A percentile compares a stretch with the other conserved stretches of the same genome.
phyloP scores from a whole-genome alignment of 1,284 basidiomycete species.

The Leccinum laetum region DNA sequence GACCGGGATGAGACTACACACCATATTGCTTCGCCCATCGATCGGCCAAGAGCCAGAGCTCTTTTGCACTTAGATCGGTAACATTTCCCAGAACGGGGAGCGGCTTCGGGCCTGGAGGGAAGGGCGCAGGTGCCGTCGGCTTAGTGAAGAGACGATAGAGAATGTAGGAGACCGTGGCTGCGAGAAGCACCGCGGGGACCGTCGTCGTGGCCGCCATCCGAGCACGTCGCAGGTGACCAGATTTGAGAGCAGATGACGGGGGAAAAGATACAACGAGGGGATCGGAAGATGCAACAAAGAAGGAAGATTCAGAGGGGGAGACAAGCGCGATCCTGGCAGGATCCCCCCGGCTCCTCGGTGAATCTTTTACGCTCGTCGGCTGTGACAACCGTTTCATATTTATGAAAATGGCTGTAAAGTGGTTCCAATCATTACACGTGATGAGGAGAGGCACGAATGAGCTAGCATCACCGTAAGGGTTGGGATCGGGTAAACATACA shows the following conservation, averaged over 20 bases:
- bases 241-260: neutral
- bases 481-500: neutral
- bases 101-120: constrained; percentile 51
- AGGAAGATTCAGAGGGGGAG: constrained; percentile 19
- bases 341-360: neutral
- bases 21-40: too few relatives aligned
- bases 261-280: neutral
- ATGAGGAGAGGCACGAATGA: neutral
- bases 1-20: too few relatives aligned
- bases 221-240: constrained; percentile 9
- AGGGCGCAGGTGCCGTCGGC: constrained; percentile 16
- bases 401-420: too few relatives aligned
- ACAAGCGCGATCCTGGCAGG: neutral
- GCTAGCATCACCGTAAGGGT: neutral
- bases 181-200: too few relatives aligned
- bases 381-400: too few relatives aligned
- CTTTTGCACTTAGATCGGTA: too few relatives aligned
- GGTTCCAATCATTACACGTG: neutral
- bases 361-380: neutral
- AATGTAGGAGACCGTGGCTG: constrained; percentile 15
- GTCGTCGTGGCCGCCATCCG: constrained; percentile 21
- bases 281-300: constrained; percentile 22
- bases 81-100: too few relatives aligned
- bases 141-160: constrained; percentile 18
- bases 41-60: too few relatives aligned